Base-by-base conservation (phyloP, 176 grass and related monocot species). In the Triticum dicoccoides region DNA sequence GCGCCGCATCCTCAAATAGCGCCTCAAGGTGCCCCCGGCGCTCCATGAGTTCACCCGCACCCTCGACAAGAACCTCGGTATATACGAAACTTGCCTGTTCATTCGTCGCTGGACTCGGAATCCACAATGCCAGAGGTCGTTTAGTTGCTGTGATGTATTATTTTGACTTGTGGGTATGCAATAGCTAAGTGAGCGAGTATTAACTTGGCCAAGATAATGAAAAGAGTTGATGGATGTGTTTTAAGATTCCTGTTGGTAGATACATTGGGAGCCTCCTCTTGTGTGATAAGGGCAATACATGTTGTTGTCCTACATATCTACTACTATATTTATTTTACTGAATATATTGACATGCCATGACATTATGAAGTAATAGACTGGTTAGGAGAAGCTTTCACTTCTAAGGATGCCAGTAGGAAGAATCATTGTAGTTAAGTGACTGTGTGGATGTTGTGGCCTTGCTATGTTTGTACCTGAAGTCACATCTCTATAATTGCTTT, bases 1-100 rank as follows among this genome's bases (percentile, higher is more conserved):
- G n/a, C n/a, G n/a, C n/a, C 93, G 95, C 82, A 97, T 95, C 72
- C 90, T 97, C 77, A 97, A 97, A 89, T 91, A 97, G 87, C 87
- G 95, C 64, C 84, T 97, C 67, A 97, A 97, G 91, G 95, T 97
- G 30, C 95, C 92, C 3, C 95, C 92, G 14, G 81, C 90, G 13
- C 77, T 97, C 12, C 94, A 97, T 87, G 91, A 97, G 92, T 97
- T 97, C 89, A 97, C 95, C 4, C 87, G 90, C n/a, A 97, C 95
- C 2, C 88, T 97, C 37, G 95, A 97, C 84, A 97, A 95, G 65
- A 97, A 97, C 78, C 87, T 97, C 4, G 95, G 95, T 95, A n/a
- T 44, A 44, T 44, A 11, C 42, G 42, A 44, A 44, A 44, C 42
- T 44, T 44, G 42, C 42, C 42, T 44, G 10, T 44, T 44, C 42